Evolutionary conservation across 1,139 yeast species (phyloP).

Genomic region (Geotrichum cucujoidarum): DNA sequence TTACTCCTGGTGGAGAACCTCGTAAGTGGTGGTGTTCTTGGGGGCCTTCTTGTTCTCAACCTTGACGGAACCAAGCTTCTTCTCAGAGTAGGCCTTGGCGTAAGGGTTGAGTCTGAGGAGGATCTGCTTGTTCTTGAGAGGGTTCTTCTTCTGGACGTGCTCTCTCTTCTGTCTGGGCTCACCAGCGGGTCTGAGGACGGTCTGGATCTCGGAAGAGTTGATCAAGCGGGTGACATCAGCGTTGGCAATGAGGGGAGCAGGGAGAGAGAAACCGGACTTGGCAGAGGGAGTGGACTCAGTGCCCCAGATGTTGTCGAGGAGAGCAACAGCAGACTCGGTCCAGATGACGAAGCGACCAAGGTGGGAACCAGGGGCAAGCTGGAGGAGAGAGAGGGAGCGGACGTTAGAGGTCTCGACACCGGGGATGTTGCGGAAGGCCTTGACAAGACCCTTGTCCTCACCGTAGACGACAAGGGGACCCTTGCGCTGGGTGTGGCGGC

Average conservation of each 20-base stretch:
- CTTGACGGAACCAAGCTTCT: slow-evolving; percentile 85
- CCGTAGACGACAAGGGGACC: slow-evolving; percentile 99
- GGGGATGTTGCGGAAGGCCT: slow-evolving; percentile 99
- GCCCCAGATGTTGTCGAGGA: slow-evolving; percentile 97
- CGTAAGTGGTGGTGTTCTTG: slow-evolving; percentile 18
- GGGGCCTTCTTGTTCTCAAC: slow-evolving; percentile 44
- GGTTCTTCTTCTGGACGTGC: slow-evolving; percentile 98
- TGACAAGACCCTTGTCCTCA: slow-evolving; percentile 94
- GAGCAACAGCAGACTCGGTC: slow-evolving; percentile 98
- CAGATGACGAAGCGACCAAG: slow-evolving; percentile 99
- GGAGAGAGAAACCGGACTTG: slow-evolving; percentile 89
- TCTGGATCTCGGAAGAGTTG: slow-evolving; percentile 98
- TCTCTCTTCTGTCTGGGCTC: slow-evolving; percentile 90
- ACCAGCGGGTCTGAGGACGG: slow-evolving; percentile 96
- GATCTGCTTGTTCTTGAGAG: slow-evolving; percentile 99
- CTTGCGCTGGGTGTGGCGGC: slow-evolving; percentile 99
- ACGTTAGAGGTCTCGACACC: slow-evolving; percentile 98
- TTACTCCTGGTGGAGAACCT: slow-evolving; percentile 20
- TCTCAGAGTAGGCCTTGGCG: slow-evolving; percentile 94
- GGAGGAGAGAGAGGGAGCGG: slow-evolving; percentile 89
- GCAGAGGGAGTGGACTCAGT: slow-evolving; percentile 79
- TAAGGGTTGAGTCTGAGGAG: slow-evolving; percentile 98
- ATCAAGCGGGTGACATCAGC: slow-evolving; percentile 95
- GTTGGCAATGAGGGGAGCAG: slow-evolving; percentile 90
- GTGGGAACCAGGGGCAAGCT: slow-evolving; percentile 99